Percentiles rank a stretch among this genome's conserved stretches.
Evolutionary conservation across 106 monocot genomes (phyloP).

Genomic region (Dendrobium chrysotoxum): DNA sequence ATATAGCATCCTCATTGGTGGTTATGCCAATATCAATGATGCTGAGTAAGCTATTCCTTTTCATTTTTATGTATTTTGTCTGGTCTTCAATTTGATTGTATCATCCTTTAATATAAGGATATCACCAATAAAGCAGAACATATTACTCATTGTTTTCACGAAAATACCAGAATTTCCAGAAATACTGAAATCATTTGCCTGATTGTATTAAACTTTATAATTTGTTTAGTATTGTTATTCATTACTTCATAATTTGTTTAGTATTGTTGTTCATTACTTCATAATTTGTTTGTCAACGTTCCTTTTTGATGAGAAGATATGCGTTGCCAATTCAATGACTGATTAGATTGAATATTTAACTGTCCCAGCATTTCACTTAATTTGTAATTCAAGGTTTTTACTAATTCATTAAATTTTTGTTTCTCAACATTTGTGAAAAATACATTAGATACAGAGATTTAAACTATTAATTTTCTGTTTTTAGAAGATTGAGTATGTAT

Average conservation of each 20-base stretch:
- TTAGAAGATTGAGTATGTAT: background rate
- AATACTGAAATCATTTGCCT: background rate
- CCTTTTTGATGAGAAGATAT: background rate
- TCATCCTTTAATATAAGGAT: background rate
- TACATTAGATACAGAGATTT: background rate
- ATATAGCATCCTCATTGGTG: constrained; percentile 84
- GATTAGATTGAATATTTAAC: background rate
- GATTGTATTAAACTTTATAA: background rate
- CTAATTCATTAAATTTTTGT: background rate
- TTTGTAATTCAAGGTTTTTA: background rate
- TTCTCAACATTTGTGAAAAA: background rate
- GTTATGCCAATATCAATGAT: constrained; percentile 73
- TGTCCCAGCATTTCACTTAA: background rate
- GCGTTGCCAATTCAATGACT: background rate
- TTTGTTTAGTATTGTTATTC: background rate
- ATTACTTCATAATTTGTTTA: background rate
- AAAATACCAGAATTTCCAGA: background rate
- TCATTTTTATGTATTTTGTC: background rate
- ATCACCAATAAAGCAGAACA: background rate
- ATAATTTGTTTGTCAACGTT: background rate
- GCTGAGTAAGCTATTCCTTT: constrained; percentile 52
- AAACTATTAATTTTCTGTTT: background rate
- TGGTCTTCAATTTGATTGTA: background rate
- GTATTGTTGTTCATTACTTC: background rate
- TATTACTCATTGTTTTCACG: background rate